Percentiles rank a stretch among this genome's conserved stretches.
Evolutionary conservation across 164 flowering plant species (phyloP).

Genomic region (Vitis cinerea): DNA sequence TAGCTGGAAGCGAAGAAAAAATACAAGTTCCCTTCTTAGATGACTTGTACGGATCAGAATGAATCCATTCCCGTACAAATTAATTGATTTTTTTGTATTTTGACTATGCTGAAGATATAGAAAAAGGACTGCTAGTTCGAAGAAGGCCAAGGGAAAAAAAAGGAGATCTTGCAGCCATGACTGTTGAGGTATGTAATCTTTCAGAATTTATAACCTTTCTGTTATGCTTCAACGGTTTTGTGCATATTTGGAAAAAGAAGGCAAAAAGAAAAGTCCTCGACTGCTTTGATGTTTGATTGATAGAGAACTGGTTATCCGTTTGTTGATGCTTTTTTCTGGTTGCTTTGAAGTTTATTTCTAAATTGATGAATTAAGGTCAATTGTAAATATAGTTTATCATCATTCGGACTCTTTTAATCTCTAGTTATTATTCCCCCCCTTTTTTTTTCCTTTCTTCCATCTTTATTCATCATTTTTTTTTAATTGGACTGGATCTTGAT

Average conservation of each 20-base stretch:
- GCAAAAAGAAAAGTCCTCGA: background rate
- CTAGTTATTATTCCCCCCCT: too few species aligned
- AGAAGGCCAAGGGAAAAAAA: background rate
- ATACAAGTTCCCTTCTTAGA: background rate
- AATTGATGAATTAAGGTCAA: too few species aligned
- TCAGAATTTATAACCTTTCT: background rate
- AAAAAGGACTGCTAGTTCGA: background rate
- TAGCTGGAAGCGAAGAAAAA: background rate
- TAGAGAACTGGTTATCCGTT: too few species aligned
- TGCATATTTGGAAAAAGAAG: background rate
- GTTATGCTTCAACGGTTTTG: background rate
- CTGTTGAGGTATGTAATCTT: conserved; percentile 15
- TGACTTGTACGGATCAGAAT: background rate
- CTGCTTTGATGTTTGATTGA: background rate
- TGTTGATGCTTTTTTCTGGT: too few species aligned
- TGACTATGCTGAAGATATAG: too few species aligned
- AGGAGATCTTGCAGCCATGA: conserved; percentile 11
- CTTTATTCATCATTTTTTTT: too few species aligned
- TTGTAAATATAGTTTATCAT: too few species aligned
- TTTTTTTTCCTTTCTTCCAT: too few species aligned
- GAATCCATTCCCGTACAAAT: background rate
- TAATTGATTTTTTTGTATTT: background rate
- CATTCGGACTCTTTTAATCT: too few species aligned
- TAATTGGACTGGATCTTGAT: too few species aligned
- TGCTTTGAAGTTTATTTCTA: too few species aligned